Percentiles rank a stretch among this genome's conserved stretches.
phyloP scores from a whole-genome alignment of 2,329 filamentous ascomycete species.

The Graphilbum ipis-grandicollis region DNA sequence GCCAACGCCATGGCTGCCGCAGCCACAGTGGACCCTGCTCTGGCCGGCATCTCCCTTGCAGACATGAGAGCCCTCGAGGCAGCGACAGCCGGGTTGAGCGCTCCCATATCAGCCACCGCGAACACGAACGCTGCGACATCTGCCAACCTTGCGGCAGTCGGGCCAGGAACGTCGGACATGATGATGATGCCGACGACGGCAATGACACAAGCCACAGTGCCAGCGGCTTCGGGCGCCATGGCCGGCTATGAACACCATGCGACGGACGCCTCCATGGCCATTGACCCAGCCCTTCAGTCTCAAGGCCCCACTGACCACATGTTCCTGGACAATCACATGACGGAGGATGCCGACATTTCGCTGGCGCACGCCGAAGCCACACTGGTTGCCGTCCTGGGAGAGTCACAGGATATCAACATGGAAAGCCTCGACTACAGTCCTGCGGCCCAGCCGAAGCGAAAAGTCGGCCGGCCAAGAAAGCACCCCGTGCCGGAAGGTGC shows the following conservation, averaged over 20 bases:
- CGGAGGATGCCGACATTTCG: conserved; percentile 24
- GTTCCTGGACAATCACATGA: conserved; percentile 9
- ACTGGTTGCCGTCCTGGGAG: not conserved
- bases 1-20: not conserved
- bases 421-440: not conserved
- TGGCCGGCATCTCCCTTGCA: not conserved
- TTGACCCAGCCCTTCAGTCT: not conserved
- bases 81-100: not conserved
- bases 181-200: no score
- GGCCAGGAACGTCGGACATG: no score
- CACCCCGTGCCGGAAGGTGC: conserved; percentile 41
- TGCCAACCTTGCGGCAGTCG: not conserved
- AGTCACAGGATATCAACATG: not conserved
- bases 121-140: not conserved
- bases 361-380: not conserved
- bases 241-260: no score
- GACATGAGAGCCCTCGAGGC: not conserved
- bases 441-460: conserved; percentile 33
- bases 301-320: no score
- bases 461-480: conserved; percentile 48
- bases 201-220: no score
- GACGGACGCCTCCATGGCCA: not conserved
- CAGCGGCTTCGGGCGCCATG: no score
- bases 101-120: not conserved
- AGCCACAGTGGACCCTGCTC: not conserved